Evolutionary conservation across 2,329 filamentous ascomycete species (phyloP).

Genomic region (Meredithiella fracta): DNA sequence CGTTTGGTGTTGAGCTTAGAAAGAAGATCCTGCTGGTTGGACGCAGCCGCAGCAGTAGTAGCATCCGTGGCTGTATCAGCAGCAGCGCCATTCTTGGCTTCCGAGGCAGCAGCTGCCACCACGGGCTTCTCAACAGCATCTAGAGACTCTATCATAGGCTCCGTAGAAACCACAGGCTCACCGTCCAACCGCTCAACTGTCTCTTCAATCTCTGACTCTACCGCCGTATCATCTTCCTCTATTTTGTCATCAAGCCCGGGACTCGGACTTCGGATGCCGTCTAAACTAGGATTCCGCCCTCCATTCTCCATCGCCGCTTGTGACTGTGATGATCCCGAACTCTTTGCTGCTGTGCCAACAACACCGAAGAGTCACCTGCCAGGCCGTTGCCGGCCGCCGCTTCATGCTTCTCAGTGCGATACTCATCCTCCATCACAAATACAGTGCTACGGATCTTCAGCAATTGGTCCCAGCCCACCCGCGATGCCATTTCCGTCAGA

Average conservation of each 20-base stretch:
- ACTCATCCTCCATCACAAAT: slow-evolving; percentile 99
- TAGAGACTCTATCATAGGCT: background rate
- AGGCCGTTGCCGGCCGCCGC: slow-evolving; percentile 17
- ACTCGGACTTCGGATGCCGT: slow-evolving; percentile 46
- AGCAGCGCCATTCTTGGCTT: background rate
- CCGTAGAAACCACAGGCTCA: background rate
- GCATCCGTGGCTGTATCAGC: background rate
- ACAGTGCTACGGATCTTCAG: slow-evolving; percentile 90
- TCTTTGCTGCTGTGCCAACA: too few relatives aligned
- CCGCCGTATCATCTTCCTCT: slow-evolving; percentile 51
- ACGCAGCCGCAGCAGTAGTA: background rate
- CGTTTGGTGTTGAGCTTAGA: slow-evolving; percentile 94
- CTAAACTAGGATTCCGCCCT: slow-evolving; percentile 56
- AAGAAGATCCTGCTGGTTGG: slow-evolving; percentile 32
- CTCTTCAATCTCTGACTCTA: slow-evolving; percentile 27
- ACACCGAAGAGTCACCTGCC: background rate
- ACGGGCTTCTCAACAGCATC: slow-evolving; percentile 10
- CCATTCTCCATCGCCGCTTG: too few relatives aligned
- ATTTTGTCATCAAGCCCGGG: slow-evolving; percentile 26
- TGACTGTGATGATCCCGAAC: too few relatives aligned
- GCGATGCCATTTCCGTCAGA: slow-evolving; percentile 85
- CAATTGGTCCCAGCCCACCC: slow-evolving; percentile 95
- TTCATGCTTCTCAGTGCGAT: slow-evolving; percentile 70
- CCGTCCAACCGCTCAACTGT: slow-evolving; percentile 12
- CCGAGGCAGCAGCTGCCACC: slow-evolving; percentile 5